Base-by-base conservation (phyloP, 2,329 filamentous ascomycete species). In the Aspergillus quadrilineatus region DNA sequence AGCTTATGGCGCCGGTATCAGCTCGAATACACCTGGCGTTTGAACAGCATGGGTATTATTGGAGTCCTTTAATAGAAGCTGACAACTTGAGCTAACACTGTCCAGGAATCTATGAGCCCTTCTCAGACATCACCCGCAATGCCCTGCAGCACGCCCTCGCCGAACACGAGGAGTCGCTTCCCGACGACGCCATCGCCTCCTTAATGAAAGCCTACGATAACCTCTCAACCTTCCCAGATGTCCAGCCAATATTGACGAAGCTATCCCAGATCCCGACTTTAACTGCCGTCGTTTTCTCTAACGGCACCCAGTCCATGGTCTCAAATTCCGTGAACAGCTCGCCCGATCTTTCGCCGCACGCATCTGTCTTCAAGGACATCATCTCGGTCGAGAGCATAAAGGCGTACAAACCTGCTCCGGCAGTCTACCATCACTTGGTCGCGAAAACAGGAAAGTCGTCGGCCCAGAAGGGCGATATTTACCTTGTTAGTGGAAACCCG, bases 1-100 rank as follows among this genome's bases (percentile, higher is more conserved):
- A 70, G 79, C 14, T 71, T 83, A 65, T 90, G 88, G 83, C 79
- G 89, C 55, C 80, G 81, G 30, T 87, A 87, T 66, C 89, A 92
- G 70, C 77, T 92, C 7, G 89, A 91, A 71, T 92, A 91, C 65
- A 90, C 88, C 39, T 92, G 87, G 87, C 79, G 89, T 50, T 73
- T 88, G 61, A 91, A 86, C 66, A 87, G 84, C 77, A 92, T 92
- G 88, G 81, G 89, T 45, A 53, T 42, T 15, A 15, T 10, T 22
- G 22, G 3, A 22, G 2, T 22, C 22, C 22, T 14, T 4, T 7
- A 3, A 9, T 36, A 8, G 14, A 36, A 36, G 14, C 34, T 14
- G 34, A 36, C 2, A 4, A 17, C 37, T 12, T 41, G 6, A 14
- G 6, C 14, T 41, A 14, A 41, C 37, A n/a, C 12, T 3, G 22